A percentile compares a stretch with the other conserved stretches of the same genome.
Evolutionary conservation across 371 early-diverging fungal genomes (phyloP).

Genomic region (Globomyces sp.): DNA sequence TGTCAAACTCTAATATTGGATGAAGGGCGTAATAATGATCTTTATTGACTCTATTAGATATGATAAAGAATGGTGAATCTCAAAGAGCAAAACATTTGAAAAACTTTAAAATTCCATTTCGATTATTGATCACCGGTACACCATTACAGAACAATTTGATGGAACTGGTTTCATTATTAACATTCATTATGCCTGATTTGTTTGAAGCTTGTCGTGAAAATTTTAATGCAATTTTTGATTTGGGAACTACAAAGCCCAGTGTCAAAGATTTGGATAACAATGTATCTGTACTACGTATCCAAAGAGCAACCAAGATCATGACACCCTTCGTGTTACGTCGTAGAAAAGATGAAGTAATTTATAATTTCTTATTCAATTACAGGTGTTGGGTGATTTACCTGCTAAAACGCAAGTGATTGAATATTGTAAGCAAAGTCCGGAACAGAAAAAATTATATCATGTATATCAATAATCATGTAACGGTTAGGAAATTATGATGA

Average conservation of each 20-base stretch:
- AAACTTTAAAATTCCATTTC: slow-evolving; percentile 64
- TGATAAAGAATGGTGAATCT: slow-evolving; percentile 72
- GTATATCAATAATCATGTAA: slow-evolving; percentile 9
- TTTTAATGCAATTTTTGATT: slow-evolving; percentile 50
- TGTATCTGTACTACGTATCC: slow-evolving; percentile 43
- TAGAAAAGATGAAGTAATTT: slow-evolving; percentile 58
- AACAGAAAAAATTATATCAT: slow-evolving; percentile 33
- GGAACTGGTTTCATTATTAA: slow-evolving; percentile 69
- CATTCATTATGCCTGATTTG: slow-evolving; percentile 90
- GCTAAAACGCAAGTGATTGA: slow-evolving; percentile 54
- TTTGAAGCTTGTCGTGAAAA: slow-evolving; percentile 62
- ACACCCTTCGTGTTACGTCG: slow-evolving; percentile 77
- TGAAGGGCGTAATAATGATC: slow-evolving; percentile 71
- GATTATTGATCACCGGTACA: slow-evolving; percentile 73
- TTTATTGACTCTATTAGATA: slow-evolving; percentile 40
- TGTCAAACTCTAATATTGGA: slow-evolving; percentile 79
- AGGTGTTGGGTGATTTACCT: slow-evolving; percentile 67
- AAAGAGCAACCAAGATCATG: slow-evolving; percentile 72
- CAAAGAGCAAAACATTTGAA: slow-evolving; percentile 78
- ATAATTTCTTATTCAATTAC: not conserved
- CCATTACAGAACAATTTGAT: slow-evolving; percentile 88
- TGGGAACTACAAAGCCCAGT: not conserved
- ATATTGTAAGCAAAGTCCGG: slow-evolving; percentile 28
- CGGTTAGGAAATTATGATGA: slow-evolving; percentile 27
- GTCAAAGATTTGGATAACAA: slow-evolving; percentile 12